A percentile compares a stretch with the other conserved stretches of the same genome.
These are phyloP conservation scores for Verticillium zaregamsianum DNA, from an alignment of 2,329 filamentous ascomycete genomes.

Conservation along the genomic window DNA sequence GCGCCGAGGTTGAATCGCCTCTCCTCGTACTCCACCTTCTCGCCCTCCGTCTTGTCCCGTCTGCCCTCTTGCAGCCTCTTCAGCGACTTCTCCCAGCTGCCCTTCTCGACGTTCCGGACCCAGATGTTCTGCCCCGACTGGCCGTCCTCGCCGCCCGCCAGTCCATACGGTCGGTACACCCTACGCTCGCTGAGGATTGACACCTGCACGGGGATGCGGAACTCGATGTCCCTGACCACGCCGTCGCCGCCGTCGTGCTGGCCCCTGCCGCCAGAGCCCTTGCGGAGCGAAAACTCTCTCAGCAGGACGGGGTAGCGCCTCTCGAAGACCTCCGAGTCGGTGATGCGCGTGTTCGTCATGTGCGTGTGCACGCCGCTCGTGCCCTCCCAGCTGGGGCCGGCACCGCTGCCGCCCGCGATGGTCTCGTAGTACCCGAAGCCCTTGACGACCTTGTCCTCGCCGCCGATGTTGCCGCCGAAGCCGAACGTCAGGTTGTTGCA, in stretches of 20 bases:
- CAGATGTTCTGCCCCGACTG: constrained; percentile 80
- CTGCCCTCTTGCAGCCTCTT: constrained; percentile 28
- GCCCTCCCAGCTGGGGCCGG: constrained; percentile 51
- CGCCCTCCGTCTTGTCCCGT: constrained; percentile 16
- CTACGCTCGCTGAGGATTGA: constrained; percentile 73
- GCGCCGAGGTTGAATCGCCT: constrained; percentile 68
- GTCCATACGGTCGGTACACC: constrained; percentile 74
- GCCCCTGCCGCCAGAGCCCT: constrained; percentile 60
- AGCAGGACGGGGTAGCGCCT: constrained; percentile 66
- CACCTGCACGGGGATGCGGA: constrained; percentile 70
- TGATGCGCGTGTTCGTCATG: constrained; percentile 81
- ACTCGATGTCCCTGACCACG: constrained; percentile 74
- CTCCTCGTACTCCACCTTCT: constrained; percentile 47
- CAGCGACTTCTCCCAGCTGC: constrained; percentile 42
- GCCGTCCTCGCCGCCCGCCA: constrained; percentile 78
- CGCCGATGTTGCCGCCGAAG: constrained; percentile 48
- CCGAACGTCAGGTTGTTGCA: constrained; percentile 84
- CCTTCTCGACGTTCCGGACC: constrained; percentile 68
- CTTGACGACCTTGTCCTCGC: constrained; percentile 28
- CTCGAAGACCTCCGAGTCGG: constrained; percentile 41
- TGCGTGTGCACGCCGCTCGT: constrained; percentile 40
- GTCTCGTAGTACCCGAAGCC: constrained; percentile 59
- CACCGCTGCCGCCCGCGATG: constrained; percentile 59
- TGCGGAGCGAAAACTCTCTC: constrained; percentile 62
- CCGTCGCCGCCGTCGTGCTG: constrained; percentile 69